A percentile compares a stretch with the other conserved stretches of the same genome.
phyloP scores from a whole-genome alignment of 2,329 filamentous ascomycete genomes.

The Colletotrichum neosansevieriae region DNA sequence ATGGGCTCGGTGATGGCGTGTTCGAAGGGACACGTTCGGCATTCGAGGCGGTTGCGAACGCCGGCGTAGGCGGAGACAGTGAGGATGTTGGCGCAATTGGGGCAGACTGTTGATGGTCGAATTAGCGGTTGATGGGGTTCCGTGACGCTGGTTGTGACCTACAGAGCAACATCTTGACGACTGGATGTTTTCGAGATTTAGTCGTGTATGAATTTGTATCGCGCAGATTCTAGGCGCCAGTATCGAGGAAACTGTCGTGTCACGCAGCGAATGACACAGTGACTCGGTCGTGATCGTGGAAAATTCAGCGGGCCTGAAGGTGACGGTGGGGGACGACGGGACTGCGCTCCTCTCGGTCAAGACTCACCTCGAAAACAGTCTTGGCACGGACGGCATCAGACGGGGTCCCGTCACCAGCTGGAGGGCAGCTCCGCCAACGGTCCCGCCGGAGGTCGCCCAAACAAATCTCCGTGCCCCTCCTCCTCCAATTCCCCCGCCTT shows the following conservation, averaged over 20 bases:
- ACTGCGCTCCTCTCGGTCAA: slow-evolving; percentile 18
- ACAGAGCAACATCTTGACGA: slow-evolving; percentile 74
- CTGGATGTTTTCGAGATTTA: background rate
- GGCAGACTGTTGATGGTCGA: slow-evolving; percentile 72
- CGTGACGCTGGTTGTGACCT: slow-evolving; percentile 43
- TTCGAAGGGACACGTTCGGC: slow-evolving; percentile 94
- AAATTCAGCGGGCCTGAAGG: slow-evolving; percentile 38
- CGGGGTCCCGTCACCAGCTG: no score
- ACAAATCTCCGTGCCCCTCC: slow-evolving; percentile 33
- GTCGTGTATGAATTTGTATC: no score
- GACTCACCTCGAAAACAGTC: slow-evolving; percentile 9
- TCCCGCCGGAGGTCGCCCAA: slow-evolving; percentile 23
- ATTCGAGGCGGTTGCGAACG: slow-evolving; percentile 87
- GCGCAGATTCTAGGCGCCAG: background rate
- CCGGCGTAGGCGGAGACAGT: slow-evolving; percentile 73
- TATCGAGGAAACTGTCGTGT: background rate
- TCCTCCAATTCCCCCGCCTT: slow-evolving; percentile 10
- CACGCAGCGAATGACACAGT: background rate
- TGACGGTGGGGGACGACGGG: slow-evolving; percentile 35
- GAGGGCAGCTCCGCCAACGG: background rate
- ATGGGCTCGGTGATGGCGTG: slow-evolving; percentile 83
- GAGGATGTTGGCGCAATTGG: slow-evolving; percentile 85
- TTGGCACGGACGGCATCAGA: background rate
- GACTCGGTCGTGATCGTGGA: slow-evolving; percentile 21
- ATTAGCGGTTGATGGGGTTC: slow-evolving; percentile 24